These are phyloP conservation scores for Mucor mucedo DNA, from an alignment of 371 early-diverging fungal genomes.

Conservation along the genomic window DNA sequence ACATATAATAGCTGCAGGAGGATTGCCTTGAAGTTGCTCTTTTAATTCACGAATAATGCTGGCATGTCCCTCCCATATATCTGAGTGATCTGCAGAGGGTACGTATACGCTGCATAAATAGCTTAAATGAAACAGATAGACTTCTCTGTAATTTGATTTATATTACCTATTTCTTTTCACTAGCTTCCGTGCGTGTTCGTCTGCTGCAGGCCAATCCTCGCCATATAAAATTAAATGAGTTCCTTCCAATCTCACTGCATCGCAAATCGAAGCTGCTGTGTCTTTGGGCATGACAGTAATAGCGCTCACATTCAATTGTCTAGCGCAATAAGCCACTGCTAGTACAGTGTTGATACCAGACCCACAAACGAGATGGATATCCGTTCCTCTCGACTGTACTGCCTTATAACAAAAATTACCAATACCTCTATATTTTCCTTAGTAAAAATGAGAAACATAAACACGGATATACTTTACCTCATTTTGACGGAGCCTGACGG, in stretches of 20 bases:
- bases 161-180: slow-evolving; percentile 58
- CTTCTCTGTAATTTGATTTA: background rate
- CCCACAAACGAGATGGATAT: slow-evolving; percentile 63
- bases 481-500: slow-evolving; percentile 80
- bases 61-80: slow-evolving; percentile 67
- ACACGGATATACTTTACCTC: slow-evolving; percentile 37
- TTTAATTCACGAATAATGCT: slow-evolving; percentile 70
- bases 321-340: slow-evolving; percentile 71
- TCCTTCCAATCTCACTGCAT: slow-evolving; percentile 64
- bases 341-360: slow-evolving; percentile 75
- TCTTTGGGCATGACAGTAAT: slow-evolving; percentile 66
- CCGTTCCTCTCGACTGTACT: slow-evolving; percentile 51
- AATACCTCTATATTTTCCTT: slow-evolving; percentile 53
- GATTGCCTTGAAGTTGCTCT: slow-evolving; percentile 55
- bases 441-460: no score
- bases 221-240: slow-evolving; percentile 64
- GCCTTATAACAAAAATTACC: slow-evolving; percentile 68
- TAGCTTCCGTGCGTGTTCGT: slow-evolving; percentile 55
- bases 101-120: slow-evolving; percentile 57
- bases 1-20: slow-evolving; percentile 71
- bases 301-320: slow-evolving; percentile 62
- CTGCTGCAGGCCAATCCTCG: slow-evolving; percentile 62
- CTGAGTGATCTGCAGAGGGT: slow-evolving; percentile 67
- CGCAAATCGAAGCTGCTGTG: slow-evolving; percentile 55
- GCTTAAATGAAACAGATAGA: background rate